Evolutionary conservation across 2,329 filamentous ascomycete genomes (phyloP), one percentile per base, ranked within the genome.

Genomic region (Xylariaceae sp.): DNA sequence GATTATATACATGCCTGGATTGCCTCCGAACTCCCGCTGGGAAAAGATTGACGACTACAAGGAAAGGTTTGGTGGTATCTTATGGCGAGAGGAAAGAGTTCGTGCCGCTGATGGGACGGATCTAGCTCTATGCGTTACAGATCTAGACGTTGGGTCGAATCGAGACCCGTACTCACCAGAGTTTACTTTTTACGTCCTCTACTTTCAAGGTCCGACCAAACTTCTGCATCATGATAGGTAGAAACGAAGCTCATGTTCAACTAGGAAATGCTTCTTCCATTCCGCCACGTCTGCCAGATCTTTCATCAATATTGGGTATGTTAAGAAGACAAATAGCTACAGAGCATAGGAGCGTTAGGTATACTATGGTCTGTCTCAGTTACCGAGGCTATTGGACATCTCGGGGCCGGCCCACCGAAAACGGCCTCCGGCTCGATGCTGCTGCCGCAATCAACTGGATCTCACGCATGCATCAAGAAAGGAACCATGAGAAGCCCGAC

Each of bases 351-450:
- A 57, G 53, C 16, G 45, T 66, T 32, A 59, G 66, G 55, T 79
- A 79, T 59, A 81, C 75, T 0, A 75, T 83, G 61, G 73, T 83
- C 7, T 82, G 81, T 53, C 68, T 85, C 26, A 84, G 81, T 59
- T 85, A 91, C 67, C 83, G 88, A 36, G 88, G 89, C 9, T 93
- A 87, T 68, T 93, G 89, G 90, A 91, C 79, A 9, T 92, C 88
- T 2, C 79, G 82, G 26, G 89, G 91, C 15, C 79, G 85, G 3
- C 83, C 89, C 6, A 87, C 84, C 2, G 88, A 92, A 66, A 73
- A 71, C 30, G 89, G 89, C 1, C 87, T 93, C 59, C 81, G 88
- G 61, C 72, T 79, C 15, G 89, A 93, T 68, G 81, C 86, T 1
- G 75, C 81, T 51, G 87, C 88, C 1, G 81, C 86, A 6, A 66